Base-by-base conservation (phyloP, 495 filamentous ascomycete species). In the Penicillium herquei region DNA sequence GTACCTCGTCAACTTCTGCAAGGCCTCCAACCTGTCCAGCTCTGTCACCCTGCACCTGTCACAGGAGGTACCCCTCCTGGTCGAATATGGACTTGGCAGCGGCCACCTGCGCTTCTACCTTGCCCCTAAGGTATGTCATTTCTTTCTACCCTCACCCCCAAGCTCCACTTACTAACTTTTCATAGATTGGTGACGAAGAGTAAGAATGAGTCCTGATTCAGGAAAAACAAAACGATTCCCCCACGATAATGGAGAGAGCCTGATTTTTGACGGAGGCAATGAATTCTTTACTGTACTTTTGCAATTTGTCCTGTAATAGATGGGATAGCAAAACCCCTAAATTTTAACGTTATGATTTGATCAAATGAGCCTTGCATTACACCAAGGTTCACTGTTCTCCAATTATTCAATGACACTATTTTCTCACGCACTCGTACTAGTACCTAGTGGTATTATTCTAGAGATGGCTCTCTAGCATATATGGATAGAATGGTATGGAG, bases 1-100 rank as follows among this genome's bases (percentile, higher is more conserved):
- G 76, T 99, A 99, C 78, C 85, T 99, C 6, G 91, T 95, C 83
- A 96, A 96, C 82, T 99, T 99, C 81, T 98, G 94, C 86, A 99
- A 99, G 81, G 94, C 94, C 37, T 87, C 88, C 67, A 85, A 86
- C 50, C 78, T 99, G 51, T 94, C 91, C 52, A 75, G 67, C 67
- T 81, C 83, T 49, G 94, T 99, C 65, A 92, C 87, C 70, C 84
- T 99, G 62, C 92, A 89, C 75, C 81, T 99, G 47, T 96, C 92
- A 45, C 92, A 91, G 70, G 94, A 99, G 76, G 92, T 99, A 40
- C 94, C 94, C 18, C 85, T 99, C 62, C 78, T 97, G 52, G 94
- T 99, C 17, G 93, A 98, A 76, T 99, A 97, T 65, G 79, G 74
- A 45, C 78, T 98, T 17, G 88, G 87, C 58, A 91, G 85, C 78